These are phyloP conservation scores for Pyrenopolyporus hunteri DNA, from an alignment of 495 filamentous ascomycete species.

Conservation along the genomic window DNA sequence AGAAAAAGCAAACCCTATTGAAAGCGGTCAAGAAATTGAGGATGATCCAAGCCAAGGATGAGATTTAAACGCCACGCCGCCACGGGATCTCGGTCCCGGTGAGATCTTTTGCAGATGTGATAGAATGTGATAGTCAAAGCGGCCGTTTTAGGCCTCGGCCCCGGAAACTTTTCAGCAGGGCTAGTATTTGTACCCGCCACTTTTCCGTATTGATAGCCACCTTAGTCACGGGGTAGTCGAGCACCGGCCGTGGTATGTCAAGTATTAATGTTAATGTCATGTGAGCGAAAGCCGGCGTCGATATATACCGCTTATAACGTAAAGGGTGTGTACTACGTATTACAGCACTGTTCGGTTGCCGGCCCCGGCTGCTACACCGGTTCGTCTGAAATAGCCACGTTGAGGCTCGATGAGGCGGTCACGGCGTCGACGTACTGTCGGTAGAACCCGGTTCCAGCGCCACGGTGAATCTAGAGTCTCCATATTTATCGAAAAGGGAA, in stretches of 20 bases:
- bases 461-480: background rate
- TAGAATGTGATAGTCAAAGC: too few species aligned
- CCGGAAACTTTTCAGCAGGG: too few species aligned
- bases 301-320: background rate
- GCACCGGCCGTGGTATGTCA: background rate
- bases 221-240: background rate
- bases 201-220: background rate
- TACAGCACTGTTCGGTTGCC: background rate
- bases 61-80: background rate
- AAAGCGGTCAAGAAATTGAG: background rate
- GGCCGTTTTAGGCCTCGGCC: too few species aligned
- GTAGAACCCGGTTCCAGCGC: constrained; percentile 26
- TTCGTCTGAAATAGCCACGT: background rate
- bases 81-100: background rate
- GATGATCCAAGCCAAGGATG: background rate
- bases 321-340: too few species aligned
- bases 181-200: background rate
- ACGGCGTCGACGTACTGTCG: background rate
- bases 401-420: constrained; percentile 9
- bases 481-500: background rate
- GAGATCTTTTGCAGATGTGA: background rate
- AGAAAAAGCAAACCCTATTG: background rate
- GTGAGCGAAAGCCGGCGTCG: background rate
- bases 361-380: background rate
- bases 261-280: constrained; percentile 1